These are phyloP conservation scores for Tylopilus plumbeoviolaceoides DNA, from an alignment of 768 basidiomycete species.

Conservation along the genomic window DNA sequence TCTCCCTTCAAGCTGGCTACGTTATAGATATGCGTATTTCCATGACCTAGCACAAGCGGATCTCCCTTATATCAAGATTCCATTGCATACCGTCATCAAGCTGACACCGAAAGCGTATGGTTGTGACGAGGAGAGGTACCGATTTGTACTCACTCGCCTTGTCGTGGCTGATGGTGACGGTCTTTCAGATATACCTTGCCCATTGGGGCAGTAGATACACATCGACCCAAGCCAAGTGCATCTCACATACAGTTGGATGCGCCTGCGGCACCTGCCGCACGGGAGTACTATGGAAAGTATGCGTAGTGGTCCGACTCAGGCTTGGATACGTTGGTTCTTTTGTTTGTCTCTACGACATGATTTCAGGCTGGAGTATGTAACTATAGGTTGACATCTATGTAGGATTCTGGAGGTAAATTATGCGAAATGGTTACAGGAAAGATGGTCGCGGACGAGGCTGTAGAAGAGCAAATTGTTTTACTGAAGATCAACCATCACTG, in stretches of 20 bases:
- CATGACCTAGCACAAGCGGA: constrained; percentile 88
- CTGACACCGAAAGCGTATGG: constrained; percentile 98
- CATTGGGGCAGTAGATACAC: constrained; percentile 92
- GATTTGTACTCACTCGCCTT: neutral
- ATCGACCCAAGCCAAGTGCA: constrained; percentile 56
- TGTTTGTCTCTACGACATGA: neutral
- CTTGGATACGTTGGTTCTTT: neutral
- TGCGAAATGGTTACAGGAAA: too few species aligned
- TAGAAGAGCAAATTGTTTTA: too few species aligned
- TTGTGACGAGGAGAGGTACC: constrained; percentile 91
- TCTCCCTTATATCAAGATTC: constrained; percentile 96
- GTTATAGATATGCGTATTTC: constrained; percentile 89
- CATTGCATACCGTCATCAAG: constrained; percentile 96
- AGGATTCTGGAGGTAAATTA: too few species aligned
- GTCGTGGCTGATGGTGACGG: neutral
- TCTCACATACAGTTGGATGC: constrained; percentile 14
- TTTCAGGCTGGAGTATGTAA: too few species aligned
- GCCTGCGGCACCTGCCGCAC: constrained; percentile 17
- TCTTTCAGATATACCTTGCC: constrained; percentile 73
- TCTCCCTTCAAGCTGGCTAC: neutral
- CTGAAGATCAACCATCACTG: too few species aligned
- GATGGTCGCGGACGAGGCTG: too few species aligned
- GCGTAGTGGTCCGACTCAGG: constrained; percentile 9
- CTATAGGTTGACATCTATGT: too few species aligned
- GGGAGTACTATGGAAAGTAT: constrained; percentile 35